A percentile compares a stretch with the other conserved stretches of the same genome.
Evolutionary conservation across 2,329 filamentous ascomycete genomes (phyloP).

Genomic region (Beauveria sp.): DNA sequence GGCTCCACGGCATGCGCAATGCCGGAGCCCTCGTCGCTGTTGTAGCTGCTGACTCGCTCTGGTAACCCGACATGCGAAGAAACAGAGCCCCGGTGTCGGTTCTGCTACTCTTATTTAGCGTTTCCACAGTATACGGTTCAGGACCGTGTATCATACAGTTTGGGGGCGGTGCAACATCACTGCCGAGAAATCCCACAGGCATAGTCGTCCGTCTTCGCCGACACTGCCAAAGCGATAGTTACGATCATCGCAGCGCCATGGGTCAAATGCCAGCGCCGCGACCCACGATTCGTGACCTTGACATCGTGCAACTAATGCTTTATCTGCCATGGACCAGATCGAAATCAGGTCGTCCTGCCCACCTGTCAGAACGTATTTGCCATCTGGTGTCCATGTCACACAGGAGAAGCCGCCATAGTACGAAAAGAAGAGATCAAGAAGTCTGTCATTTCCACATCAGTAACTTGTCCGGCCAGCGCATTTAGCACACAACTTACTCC

Average conservation of each 20-base stretch:
- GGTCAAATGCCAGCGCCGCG: constrained; percentile 86
- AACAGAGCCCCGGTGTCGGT: constrained; percentile 40
- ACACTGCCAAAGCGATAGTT: constrained; percentile 96
- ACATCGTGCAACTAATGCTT: constrained; percentile 79
- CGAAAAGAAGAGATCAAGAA: constrained; percentile 79
- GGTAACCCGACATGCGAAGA: constrained; percentile 46
- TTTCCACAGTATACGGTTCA: constrained; percentile 14
- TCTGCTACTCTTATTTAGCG: constrained; percentile 2
- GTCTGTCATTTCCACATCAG: constrained; percentile 35
- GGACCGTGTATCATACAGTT: constrained; percentile 48
- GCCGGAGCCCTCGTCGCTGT: constrained; percentile 51
- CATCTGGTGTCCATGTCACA: constrained; percentile 96
- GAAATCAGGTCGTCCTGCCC: constrained; percentile 94
- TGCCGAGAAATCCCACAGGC: constrained; percentile 96
- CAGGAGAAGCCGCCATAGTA: constrained; percentile 93
- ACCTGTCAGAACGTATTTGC: constrained; percentile 89
- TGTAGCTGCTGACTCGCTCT: constrained; percentile 49
- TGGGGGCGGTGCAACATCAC: constrained; percentile 93
- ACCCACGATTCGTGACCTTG: constrained; percentile 97
- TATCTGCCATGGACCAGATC: constrained; percentile 87
- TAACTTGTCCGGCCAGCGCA: too few relatives aligned
- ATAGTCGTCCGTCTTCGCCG: constrained; percentile 82
- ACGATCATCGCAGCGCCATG: constrained; percentile 91
- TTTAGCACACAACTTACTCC: constrained; percentile 49
- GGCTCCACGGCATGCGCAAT: constrained; percentile 77